Evolutionary conservation across 2,329 filamentous ascomycete genomes (phyloP).

Genomic region (Cercospora canescens): DNA sequence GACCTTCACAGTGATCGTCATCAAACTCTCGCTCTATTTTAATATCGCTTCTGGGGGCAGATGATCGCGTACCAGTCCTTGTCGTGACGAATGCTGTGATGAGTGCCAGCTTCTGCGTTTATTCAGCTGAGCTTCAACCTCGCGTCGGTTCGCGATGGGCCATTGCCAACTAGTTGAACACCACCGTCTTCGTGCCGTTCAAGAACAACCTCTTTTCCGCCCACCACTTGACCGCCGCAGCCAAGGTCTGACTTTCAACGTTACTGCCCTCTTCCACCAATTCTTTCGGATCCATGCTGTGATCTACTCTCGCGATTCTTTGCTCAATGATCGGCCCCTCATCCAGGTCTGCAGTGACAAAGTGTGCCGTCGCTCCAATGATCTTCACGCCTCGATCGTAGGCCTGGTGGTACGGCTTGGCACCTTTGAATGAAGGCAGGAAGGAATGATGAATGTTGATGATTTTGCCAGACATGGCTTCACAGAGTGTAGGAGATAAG

Average conservation of each 20-base stretch:
- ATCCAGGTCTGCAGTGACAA: constrained; percentile 80
- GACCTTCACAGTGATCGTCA: background rate
- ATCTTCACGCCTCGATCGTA: constrained; percentile 87
- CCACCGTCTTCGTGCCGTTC: constrained; percentile 78
- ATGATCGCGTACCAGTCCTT: background rate
- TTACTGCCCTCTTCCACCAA: constrained; percentile 79
- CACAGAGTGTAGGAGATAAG: constrained; percentile 70
- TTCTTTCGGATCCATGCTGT: constrained; percentile 73
- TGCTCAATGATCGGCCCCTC: constrained; percentile 90
- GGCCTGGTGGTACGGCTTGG: constrained; percentile 85
- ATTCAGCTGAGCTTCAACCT: background rate
- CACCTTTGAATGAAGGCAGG: constrained; percentile 83
- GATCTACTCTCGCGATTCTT: constrained; percentile 73
- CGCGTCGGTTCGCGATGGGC: background rate
- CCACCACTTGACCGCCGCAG: constrained; percentile 81
- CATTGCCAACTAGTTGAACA: constrained; percentile 56
- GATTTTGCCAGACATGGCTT: constrained; percentile 79
- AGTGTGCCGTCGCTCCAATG: constrained; percentile 82
- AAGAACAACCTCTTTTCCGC: constrained; percentile 75
- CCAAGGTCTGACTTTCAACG: constrained; percentile 80
- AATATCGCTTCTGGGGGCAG: background rate
- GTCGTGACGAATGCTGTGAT: background rate
- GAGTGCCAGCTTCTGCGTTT: background rate
- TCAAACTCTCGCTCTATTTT: background rate
- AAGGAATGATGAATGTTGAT: constrained; percentile 93